Evolutionary conservation across 805 yeast genomes (phyloP).

Genomic region (Suhomyces kilbournensis): DNA sequence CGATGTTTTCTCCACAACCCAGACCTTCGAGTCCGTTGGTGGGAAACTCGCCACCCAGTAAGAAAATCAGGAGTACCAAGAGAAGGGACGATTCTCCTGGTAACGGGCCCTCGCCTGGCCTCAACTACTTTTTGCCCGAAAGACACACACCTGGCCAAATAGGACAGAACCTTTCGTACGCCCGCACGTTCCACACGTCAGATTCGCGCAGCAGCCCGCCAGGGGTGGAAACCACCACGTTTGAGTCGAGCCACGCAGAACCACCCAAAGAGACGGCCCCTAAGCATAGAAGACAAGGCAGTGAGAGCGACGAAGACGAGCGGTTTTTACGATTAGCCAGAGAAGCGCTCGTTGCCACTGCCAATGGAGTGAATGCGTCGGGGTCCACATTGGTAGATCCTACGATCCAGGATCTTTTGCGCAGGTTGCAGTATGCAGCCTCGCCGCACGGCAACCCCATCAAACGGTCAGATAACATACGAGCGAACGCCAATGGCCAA

Average conservation of each 20-base stretch:
- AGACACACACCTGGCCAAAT: slow-evolving; percentile 17
- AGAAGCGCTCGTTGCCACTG: slow-evolving; percentile 57
- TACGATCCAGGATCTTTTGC: slow-evolving; percentile 56
- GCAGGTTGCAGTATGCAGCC: slow-evolving; percentile 55
- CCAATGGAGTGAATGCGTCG: slow-evolving; percentile 35
- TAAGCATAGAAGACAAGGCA: background rate
- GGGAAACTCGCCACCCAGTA: slow-evolving; percentile 8
- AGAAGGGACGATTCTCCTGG: slow-evolving; percentile 6
- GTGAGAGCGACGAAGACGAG: slow-evolving; percentile 45
- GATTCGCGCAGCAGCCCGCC: background rate
- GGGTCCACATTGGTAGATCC: slow-evolving; percentile 50
- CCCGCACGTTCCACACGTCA: slow-evolving; percentile 8
- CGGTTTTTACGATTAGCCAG: slow-evolving; percentile 57
- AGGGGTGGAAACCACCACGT: background rate
- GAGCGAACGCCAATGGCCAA: slow-evolving; percentile 39
- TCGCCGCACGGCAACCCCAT: slow-evolving; percentile 59
- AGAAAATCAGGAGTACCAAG: slow-evolving; percentile 4
- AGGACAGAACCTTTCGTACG: slow-evolving; percentile 19
- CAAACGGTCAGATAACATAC: slow-evolving; percentile 28
- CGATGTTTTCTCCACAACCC: slow-evolving; percentile 14
- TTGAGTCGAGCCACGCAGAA: background rate
- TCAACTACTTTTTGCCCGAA: slow-evolving; percentile 16
- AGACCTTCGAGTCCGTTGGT: slow-evolving; percentile 11
- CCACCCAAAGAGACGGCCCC: background rate
- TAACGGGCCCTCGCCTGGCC: slow-evolving; percentile 3